Evolutionary conservation across 768 basidiomycete species (phyloP), one percentile per base, ranked within the genome.

Genomic region (Collybia nuda): DNA sequence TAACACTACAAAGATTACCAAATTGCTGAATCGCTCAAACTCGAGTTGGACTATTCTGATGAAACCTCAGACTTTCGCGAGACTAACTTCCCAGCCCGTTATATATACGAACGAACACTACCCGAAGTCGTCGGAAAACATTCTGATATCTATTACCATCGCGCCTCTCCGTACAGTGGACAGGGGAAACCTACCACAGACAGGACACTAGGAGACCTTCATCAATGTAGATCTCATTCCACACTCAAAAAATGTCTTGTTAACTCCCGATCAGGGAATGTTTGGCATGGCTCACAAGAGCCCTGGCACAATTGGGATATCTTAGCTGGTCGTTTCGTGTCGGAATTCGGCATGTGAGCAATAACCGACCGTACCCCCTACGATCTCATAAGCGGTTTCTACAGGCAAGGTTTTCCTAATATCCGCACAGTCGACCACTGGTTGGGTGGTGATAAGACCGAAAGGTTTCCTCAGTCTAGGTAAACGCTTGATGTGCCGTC

Each of bases 241-340:
- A 18, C n/a, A 48, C 5, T 59, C 18, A 44, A 59, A 26, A 43
- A 47, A 6, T 29, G 39, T 51, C 11, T 40, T 24, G 22, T 15
- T 35, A 35, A 37, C 50, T 6, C 40, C 47, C 38, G 35, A 19
- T 42, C 21, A 86, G 86, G 87, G 90, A 93, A 93, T 65, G 91
- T 96, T 14, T 96, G 93, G 93, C 93, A 96, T 62, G 93, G 90
- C 17, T 76, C 89, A 2, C 93, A 98, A 64, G 88, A 94, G 61
- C 84, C 92, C 0, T 98, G 94, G 90, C 84, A 89, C 55, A 90
- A 95, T 51, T 98, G 94, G 93, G 92, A 96, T 60, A 82, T 81
- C 42, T 77, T 98, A 14, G 77, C 89, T 0, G 94, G 93, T 36
- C 83, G 96, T 29, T 98, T 98, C 69, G 90, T 98, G 22, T 93